Conservation (phyloP, 129 eudicot genomes). For the Escallonia rubra region DNA sequence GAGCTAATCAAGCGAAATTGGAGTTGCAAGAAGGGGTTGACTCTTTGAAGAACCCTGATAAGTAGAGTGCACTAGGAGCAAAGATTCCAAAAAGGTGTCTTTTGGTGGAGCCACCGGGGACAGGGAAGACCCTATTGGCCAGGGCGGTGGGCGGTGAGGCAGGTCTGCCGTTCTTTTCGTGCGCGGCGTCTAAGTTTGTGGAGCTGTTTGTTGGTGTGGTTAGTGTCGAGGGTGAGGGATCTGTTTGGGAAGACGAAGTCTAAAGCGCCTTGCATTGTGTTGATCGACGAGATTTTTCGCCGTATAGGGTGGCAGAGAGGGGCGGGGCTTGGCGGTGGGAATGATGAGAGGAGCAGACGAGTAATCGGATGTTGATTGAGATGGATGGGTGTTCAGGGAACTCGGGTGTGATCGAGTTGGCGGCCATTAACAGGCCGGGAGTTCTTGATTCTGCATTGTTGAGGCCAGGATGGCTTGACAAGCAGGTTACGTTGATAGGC, state of each 20-base stretch:
- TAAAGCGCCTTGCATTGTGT: constrained; percentile 92
- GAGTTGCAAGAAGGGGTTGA: constrained; percentile 94
- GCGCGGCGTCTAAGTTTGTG: constrained; percentile 93
- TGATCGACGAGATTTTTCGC: constrained; percentile 95
- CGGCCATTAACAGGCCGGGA: constrained; percentile 95
- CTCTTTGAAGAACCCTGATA: constrained; percentile 91
- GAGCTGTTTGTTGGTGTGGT: constrained; percentile 93
- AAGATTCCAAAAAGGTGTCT: constrained; percentile 95
- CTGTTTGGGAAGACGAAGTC: constrained; percentile 86
- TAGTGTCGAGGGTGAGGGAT: constrained; percentile 94
- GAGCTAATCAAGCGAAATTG: constrained; percentile 91
- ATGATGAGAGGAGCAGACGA: constrained; percentile 98
- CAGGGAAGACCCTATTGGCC: constrained; percentile 93
- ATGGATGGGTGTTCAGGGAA: constrained; percentile 96
- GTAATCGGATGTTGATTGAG: constrained; percentile 94
- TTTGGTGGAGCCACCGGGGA: constrained; percentile 92
- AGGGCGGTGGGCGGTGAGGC: constrained; percentile 95
- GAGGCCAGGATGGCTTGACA: constrained; percentile 95
- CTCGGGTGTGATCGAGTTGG: constrained; percentile 93
- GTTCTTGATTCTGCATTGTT: constrained; percentile 97
- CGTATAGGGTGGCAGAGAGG: constrained; percentile 92
- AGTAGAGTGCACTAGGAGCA: constrained; percentile 94
- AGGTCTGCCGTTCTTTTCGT: constrained; percentile 84
- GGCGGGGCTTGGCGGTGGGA: constrained; percentile 95
- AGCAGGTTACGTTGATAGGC: constrained; percentile 95